These are phyloP conservation scores for Claviceps sp. DNA, from an alignment of 2,329 filamentous ascomycete species.

Conservation along the genomic window DNA sequence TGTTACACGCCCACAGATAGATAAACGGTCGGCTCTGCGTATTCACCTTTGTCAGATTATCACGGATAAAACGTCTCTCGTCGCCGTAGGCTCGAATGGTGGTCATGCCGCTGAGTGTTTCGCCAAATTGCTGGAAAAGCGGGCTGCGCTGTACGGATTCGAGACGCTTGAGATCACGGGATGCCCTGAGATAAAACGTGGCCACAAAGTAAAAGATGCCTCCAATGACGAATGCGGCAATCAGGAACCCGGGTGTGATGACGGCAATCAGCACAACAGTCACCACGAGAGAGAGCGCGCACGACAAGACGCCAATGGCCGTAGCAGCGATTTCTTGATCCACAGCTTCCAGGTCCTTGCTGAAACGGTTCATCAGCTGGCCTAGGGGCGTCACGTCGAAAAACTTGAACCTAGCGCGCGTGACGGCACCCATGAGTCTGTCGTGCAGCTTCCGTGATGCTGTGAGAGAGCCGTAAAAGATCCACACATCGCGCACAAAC, in stretches of 20 bases:
- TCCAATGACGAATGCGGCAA: constrained; percentile 76
- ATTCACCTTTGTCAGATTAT: constrained; percentile 82
- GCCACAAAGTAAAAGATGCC: constrained; percentile 72
- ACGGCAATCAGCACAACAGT: constrained; percentile 77
- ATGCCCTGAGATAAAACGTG: constrained; percentile 78
- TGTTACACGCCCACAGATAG: constrained; percentile 90
- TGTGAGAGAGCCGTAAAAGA: constrained; percentile 83
- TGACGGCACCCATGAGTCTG: constrained; percentile 62
- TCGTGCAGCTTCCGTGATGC: constrained; percentile 79
- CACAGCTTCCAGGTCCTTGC: constrained; percentile 87
- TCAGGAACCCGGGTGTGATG: constrained; percentile 82
- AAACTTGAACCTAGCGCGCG: constrained; percentile 89
- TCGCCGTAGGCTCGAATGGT: constrained; percentile 96
- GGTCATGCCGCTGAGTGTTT: constrained; percentile 86
- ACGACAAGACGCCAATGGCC: constrained; percentile 63
- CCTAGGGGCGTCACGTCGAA: constrained; percentile 94
- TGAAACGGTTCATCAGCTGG: constrained; percentile 96
- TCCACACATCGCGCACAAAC: constrained; percentile 67
- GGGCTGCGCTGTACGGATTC: constrained; percentile 92
- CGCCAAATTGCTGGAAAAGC: constrained; percentile 94
- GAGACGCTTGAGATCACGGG: constrained; percentile 87
- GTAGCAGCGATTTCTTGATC: constrained; percentile 93
- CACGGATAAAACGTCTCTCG: constrained; percentile 81
- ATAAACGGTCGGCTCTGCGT: constrained; percentile 87
- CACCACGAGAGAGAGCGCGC: constrained; percentile 55